Evolutionary conservation across 352 stramenopile genomes (phyloP).

Genomic region (Globisporangium cystogenes): DNA sequence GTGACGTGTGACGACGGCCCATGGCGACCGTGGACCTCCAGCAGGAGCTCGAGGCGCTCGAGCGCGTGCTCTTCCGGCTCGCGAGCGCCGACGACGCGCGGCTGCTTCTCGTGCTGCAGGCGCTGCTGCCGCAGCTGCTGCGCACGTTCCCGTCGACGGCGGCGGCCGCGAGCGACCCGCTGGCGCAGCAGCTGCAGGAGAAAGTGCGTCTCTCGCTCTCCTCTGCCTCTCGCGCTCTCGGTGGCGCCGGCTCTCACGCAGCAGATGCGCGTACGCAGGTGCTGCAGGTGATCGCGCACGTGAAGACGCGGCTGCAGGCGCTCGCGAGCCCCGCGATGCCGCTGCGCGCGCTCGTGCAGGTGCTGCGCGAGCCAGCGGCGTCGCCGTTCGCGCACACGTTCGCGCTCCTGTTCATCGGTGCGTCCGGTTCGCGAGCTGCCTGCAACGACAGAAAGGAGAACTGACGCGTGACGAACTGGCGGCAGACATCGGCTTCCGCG

Average conservation of each 20-base stretch:
- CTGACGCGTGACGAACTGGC: too few relatives aligned
- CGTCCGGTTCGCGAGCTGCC: constrained; percentile 1
- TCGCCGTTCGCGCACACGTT: constrained; percentile 65
- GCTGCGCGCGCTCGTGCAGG: constrained; percentile 34
- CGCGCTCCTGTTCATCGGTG: constrained; percentile 72
- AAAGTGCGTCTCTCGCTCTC: constrained; percentile 31
- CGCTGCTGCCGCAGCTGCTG: constrained; percentile 63
- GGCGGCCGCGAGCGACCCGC: constrained; percentile 12
- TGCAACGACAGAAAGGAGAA: too few relatives aligned
- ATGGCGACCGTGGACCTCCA: neutral
- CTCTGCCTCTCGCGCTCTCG: too few relatives aligned
- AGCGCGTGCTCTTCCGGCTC: constrained; percentile 75
- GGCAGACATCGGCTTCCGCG: constrained; percentile 62
- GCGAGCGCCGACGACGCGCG: constrained; percentile 64
- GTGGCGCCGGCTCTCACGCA: too few relatives aligned
- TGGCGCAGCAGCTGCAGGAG: constrained; percentile 51
- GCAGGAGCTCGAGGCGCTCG: constrained; percentile 53
- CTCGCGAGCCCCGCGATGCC: constrained; percentile 40
- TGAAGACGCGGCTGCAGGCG: constrained; percentile 69
- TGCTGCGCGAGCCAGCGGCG: constrained; percentile 31
- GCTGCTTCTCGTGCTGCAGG: constrained; percentile 53
- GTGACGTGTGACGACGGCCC: too few relatives aligned
- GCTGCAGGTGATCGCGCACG: constrained; percentile 66
- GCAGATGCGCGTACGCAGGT: too few relatives aligned
- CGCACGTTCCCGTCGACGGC: constrained; percentile 45